Evolutionary conservation across 306 rosid genomes (phyloP).

Genomic region (Glycine tomentella): DNA sequence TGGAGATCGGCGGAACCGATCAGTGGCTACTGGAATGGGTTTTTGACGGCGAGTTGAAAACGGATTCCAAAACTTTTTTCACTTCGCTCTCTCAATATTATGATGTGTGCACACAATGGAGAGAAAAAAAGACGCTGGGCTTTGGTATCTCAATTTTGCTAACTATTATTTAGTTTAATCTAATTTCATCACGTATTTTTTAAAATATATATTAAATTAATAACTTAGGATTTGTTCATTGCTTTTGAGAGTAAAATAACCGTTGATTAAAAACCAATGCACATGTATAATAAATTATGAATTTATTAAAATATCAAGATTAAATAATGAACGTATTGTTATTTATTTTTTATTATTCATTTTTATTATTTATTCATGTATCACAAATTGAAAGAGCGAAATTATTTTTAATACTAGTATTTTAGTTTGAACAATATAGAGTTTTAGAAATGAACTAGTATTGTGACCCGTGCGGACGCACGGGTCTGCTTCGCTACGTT

Average conservation of each 20-base stretch:
- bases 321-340: too few species aligned
- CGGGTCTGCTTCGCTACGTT: too few species aligned
- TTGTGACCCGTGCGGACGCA: too few species aligned
- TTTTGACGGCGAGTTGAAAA: conserved; percentile 58
- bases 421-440: too few species aligned
- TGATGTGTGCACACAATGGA: conserved; percentile 40
- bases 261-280: neutral
- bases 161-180: neutral
- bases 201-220: neutral
- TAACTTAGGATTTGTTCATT: neutral
- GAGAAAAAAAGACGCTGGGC: conserved; percentile 27
- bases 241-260: neutral
- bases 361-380: too few species aligned
- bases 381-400: too few species aligned
- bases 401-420: too few species aligned
- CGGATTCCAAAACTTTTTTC: conserved; percentile 51
- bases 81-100: conserved; percentile 45
- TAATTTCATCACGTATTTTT: neutral
- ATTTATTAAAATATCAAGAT: neutral
- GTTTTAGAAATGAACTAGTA: too few species aligned
- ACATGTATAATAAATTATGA: neutral
- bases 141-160: conserved; percentile 26
- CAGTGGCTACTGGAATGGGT: conserved; percentile 49
- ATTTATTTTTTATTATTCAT: too few species aligned
- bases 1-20: conserved; percentile 53